Evolutionary conservation across 371 early-diverging fungal species (phyloP), one percentile per base, ranked within the genome.

Genomic region (Batkoa obscura): DNA sequence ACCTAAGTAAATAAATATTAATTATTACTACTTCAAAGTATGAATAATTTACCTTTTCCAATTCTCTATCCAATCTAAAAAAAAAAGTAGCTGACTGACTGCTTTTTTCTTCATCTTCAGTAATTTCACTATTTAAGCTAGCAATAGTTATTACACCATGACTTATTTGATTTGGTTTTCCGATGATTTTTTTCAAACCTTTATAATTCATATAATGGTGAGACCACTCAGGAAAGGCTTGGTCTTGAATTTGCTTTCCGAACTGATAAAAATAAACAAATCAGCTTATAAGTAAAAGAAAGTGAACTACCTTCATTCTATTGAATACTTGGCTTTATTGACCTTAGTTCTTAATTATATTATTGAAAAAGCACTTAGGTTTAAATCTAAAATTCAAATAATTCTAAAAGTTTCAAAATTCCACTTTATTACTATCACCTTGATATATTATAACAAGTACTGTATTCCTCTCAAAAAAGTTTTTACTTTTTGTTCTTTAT

Each of bases 161-260:
- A 2, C 17, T 5, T 12, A 10, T 31, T n/a, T 36, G 32, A 74
- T 60, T 37, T 72, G 50, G 13, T 68, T 73, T 12, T 10, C 50
- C 87, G 63, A 94, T 93, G 59, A 94, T 88, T 72, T 93, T 93
- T 67, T 94, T 94, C 48, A 94, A 76, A 31, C 80, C 90, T 69
- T 93, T 93, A 70, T 88, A 88, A 73, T 84, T 89, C 71, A 94
- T 74, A 64, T 90, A 91, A 65, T 91, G 88, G 54, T 76, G 76
- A 50, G 86, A 80, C 92, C 92, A 92, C 73, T 92, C 93, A 50
- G 86, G 74, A 58, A 82, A 75, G 62, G 84, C 86, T 64, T 89
- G 89, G 60, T 80, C 79, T 71, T 87, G 88, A 59, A 94, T 90
- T 69, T 85, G 88, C 71, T 94, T 94, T 69, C 94, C 94, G 70